Conservation (phyloP, 352 stramenopile species). For the Thraustochytrium sp. region DNA sequence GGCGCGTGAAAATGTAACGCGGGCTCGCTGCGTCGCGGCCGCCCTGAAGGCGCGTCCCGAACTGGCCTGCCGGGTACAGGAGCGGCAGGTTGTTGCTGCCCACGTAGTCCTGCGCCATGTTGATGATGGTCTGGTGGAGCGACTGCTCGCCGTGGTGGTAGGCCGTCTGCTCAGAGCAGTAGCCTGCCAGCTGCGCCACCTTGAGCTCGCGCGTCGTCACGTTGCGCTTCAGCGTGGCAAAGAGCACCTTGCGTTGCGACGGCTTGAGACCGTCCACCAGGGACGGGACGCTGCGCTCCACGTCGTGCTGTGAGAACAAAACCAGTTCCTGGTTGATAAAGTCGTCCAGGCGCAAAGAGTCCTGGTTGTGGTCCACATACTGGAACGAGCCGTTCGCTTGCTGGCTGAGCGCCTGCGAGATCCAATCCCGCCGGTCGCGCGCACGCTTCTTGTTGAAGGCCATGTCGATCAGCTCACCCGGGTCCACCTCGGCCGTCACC, state of each 20-base stretch:
- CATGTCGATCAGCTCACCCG: constrained; percentile 91
- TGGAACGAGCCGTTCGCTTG: constrained; percentile 49
- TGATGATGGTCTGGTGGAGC: constrained; percentile 93
- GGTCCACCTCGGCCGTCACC: constrained; percentile 53
- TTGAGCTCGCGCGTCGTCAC: constrained; percentile 84
- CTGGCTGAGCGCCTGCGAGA: constrained; percentile 59
- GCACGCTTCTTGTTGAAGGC: constrained; percentile 95
- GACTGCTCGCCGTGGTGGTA: constrained; percentile 99
- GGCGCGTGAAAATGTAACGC: constrained; percentile 97
- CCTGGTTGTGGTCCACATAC: constrained; percentile 84
- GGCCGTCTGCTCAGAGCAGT: constrained; percentile 89
- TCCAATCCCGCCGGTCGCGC: constrained; percentile 86
- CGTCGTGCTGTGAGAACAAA: constrained; percentile 95
- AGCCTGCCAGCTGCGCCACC: constrained; percentile 97
- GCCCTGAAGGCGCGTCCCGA: constrained; percentile 94
- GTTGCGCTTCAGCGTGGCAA: constrained; percentile 69
- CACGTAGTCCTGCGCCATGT: constrained; percentile 97
- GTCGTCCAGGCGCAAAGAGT: constrained; percentile 81
- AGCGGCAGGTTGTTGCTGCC: constrained; percentile 98
- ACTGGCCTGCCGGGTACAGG: constrained; percentile 93
- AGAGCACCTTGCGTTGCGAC: constrained; percentile 41
- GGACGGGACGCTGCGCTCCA: constrained; percentile 84
- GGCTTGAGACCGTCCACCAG: constrained; percentile 37
- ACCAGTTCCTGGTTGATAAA: constrained; percentile 99
- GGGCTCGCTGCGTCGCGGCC: constrained; percentile 92